A percentile compares a stretch with the other conserved stretches of the same genome.
Conservation (phyloP, 148 eudicot species). For the Pharnaceum exiguum region DNA sequence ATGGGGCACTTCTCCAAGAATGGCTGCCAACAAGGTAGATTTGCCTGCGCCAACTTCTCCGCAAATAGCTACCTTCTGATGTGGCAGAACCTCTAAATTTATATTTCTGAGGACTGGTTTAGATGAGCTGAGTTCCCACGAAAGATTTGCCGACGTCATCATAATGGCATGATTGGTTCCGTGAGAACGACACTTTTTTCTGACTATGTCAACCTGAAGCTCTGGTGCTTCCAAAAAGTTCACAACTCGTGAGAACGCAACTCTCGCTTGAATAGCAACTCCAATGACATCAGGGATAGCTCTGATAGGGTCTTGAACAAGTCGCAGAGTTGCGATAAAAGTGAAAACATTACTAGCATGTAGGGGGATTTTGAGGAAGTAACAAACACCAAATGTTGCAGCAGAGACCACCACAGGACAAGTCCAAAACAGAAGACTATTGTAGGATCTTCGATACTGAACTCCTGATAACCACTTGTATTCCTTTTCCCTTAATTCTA, state of each 20-base stretch:
- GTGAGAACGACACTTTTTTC: neutral
- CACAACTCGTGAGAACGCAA: too few species aligned
- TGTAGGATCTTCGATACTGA: conserved; percentile 24
- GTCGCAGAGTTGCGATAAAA: too few species aligned
- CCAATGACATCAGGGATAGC: too few species aligned
- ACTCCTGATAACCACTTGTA: conserved; percentile 37
- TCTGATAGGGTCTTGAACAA: too few species aligned
- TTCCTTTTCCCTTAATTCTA: conserved; percentile 36
- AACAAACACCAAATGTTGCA: conserved; percentile 39
- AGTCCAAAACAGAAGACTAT: conserved; percentile 49
- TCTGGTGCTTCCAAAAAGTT: conserved; percentile 48
- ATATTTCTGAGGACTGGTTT: conserved; percentile 30
- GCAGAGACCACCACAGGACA: conserved; percentile 50
- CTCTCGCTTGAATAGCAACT: too few species aligned
- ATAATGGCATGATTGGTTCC: conserved; percentile 10
- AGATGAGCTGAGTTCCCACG: conserved; percentile 42
- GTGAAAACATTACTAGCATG: too few species aligned
- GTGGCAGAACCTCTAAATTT: conserved; percentile 24
- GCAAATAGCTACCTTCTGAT: conserved; percentile 51
- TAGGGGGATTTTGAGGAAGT: conserved; percentile 33
- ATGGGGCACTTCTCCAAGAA: conserved; percentile 50
- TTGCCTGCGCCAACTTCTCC: conserved; percentile 71
- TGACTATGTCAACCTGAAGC: conserved; percentile 29
- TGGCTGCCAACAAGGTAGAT: conserved; percentile 47
- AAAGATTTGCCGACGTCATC: conserved; percentile 28